Evolutionary conservation across 768 basidiomycete species (phyloP), one percentile per base, ranked within the genome.

Genomic region (Leccinum longicurvipes): DNA sequence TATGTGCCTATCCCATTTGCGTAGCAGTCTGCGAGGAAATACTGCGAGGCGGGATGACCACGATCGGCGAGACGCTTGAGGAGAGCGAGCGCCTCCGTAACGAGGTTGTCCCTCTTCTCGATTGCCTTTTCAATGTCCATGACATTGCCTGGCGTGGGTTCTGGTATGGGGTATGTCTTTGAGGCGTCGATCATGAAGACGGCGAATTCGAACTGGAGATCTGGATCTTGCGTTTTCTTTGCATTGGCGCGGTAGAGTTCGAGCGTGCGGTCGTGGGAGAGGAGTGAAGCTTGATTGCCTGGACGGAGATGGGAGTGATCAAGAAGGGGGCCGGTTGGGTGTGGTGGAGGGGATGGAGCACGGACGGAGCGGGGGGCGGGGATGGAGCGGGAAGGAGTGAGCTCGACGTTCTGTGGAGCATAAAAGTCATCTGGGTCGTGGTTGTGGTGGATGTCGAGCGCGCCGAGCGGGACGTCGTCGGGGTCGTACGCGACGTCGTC

Each of bases 131-230:
- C 91, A 55, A 92, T 86, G 41, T 89, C 83, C 69, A 92, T 79
- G 46, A 90, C 79, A 63, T 92, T 91, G 28, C 83, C 87, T 0
- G 83, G 79, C 3, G 87, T 86, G 15, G 76, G 80, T 3, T 74
- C 75, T 5, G 91, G 91, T 54, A 91, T 85, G 41, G 88, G 87
- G 69, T 93, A 83, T 2, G 88, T 85, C 73, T 96, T 97, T 48
- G 93, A 91, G 48, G 95, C 93, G 67, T 98, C 97, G 68, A 99
- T 89, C 90, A 98, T 94, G 80, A 98, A 98, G 9, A 95, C 92
- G 39, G 96, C 93, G 63, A 99, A 98, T 71, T 99, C 97, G 77
- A 94, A 98, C 70, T 96, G 95, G 54, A 98, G 77, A 66, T 98
- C 93, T 0, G 96, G 95, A 71, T 98, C 93, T 75, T 97, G 93